Percentiles rank a stretch among this genome's conserved stretches.
These are phyloP conservation scores for Aspergillus chevalieri DNA, from an alignment of 2,329 filamentous ascomycete genomes.

Conservation along the genomic window DNA sequence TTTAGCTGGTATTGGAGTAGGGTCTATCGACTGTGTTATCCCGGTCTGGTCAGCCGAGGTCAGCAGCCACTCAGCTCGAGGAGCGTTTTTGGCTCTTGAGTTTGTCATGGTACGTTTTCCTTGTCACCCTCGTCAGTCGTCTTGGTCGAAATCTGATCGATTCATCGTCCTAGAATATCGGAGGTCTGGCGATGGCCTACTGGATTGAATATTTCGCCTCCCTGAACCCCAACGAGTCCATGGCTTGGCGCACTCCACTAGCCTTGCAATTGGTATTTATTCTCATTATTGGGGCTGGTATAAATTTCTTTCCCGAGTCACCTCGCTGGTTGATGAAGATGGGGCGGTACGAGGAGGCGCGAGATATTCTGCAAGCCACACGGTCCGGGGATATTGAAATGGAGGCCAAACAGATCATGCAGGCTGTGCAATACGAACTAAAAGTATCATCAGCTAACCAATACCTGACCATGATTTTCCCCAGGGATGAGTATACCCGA, in stretches of 20 bases:
- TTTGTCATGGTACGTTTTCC: slow-evolving; percentile 41
- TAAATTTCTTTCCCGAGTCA: slow-evolving; percentile 43
- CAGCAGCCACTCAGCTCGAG: slow-evolving; percentile 57
- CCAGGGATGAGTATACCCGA: background rate
- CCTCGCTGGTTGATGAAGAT: slow-evolving; percentile 40
- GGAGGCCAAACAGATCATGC: background rate
- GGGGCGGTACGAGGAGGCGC: slow-evolving; percentile 58
- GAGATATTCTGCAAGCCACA: slow-evolving; percentile 48
- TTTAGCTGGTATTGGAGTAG: slow-evolving; percentile 44
- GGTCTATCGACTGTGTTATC: slow-evolving; percentile 60
- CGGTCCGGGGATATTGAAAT: background rate
- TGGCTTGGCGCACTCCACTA: slow-evolving; percentile 56
- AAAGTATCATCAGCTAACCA: slow-evolving; percentile 31
- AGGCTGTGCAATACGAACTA: background rate
- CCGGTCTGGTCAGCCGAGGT: slow-evolving; percentile 64
- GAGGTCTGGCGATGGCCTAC: slow-evolving; percentile 57
- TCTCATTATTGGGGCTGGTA: slow-evolving; percentile 45
- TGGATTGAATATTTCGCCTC: slow-evolving; percentile 46
- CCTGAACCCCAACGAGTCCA: slow-evolving; percentile 44
- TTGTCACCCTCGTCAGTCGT: background rate
- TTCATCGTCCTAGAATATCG: slow-evolving; percentile 54
- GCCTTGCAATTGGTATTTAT: slow-evolving; percentile 61
- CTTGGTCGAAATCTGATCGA: background rate
- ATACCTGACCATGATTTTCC: slow-evolving; percentile 57
- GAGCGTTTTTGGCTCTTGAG: slow-evolving; percentile 61